phyloP scores from a whole-genome alignment of 2,329 filamentous ascomycete genomes.

The Bipolaris sorokiniana region DNA sequence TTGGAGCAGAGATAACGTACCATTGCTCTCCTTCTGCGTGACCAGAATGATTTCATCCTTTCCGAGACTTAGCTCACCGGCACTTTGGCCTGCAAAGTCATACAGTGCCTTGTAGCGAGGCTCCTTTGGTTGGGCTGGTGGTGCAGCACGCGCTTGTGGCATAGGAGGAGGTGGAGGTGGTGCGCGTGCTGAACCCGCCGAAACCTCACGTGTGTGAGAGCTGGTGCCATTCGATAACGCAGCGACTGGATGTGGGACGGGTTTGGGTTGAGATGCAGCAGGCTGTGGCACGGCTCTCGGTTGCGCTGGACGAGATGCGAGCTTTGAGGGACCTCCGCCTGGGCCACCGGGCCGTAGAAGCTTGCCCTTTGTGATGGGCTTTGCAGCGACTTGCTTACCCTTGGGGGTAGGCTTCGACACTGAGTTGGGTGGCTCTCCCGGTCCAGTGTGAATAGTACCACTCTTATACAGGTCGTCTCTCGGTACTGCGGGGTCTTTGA shows the following conservation, averaged over 20 bases:
- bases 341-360: conserved; percentile 91
- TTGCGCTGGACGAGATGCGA: conserved; percentile 59
- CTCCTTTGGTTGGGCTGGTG: conserved; percentile 66
- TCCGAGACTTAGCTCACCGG: conserved; percentile 81
- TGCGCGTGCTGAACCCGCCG: conserved; percentile 53
- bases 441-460: conserved; percentile 82
- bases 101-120: conserved; percentile 89
- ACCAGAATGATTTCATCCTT: conserved; percentile 85
- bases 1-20: conserved; percentile 60
- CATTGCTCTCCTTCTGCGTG: conserved; percentile 93
- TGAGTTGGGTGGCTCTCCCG: conserved; percentile 82
- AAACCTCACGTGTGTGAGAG: conserved; percentile 49
- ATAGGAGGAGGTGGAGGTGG: conserved; percentile 58
- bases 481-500: conserved; percentile 80
- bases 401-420: conserved; percentile 84
- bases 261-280: conserved; percentile 54
- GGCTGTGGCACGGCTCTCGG: conserved; percentile 43
- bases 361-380: conserved; percentile 91
- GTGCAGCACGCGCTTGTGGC: conserved; percentile 69
- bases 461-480: conserved; percentile 91
- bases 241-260: conserved; percentile 63
- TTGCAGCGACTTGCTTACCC: conserved; percentile 81
- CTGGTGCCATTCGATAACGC: conserved; percentile 56
- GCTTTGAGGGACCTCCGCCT: conserved; percentile 76
- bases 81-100: conserved; percentile 83